phyloP scores from a whole-genome alignment of 2,329 filamentous ascomycete genomes.

The Phoma sp. region DNA sequence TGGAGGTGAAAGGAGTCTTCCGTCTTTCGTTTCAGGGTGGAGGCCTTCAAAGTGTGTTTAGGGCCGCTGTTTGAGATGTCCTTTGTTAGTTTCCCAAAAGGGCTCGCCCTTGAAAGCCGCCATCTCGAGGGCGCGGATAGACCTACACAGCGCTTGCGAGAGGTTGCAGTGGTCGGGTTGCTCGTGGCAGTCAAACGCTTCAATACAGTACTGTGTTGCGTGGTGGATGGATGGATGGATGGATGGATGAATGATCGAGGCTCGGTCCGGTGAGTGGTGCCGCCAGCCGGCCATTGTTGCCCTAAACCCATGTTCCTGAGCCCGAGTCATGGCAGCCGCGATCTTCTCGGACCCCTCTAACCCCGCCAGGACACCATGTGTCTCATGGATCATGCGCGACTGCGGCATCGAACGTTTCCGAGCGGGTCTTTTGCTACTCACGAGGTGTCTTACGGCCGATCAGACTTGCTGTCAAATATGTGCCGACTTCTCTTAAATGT shows the following conservation, averaged over 20 bases:
- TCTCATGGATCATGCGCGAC: constrained; percentile 15
- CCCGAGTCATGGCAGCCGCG: background rate
- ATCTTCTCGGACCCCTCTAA: constrained; percentile 7
- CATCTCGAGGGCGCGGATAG: constrained; percentile 37
- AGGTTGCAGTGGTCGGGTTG: constrained; percentile 17
- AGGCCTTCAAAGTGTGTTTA: constrained; percentile 18
- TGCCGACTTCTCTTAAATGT: constrained; percentile 14
- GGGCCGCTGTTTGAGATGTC: constrained; percentile 30
- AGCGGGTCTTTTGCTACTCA: constrained; percentile 9
- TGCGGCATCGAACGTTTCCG: constrained; percentile 21
- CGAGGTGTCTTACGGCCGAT: constrained; percentile 11
- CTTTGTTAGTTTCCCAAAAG: constrained; percentile 41
- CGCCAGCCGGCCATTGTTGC: background rate
- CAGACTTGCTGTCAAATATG: background rate
- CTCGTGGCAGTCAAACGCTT: no score
- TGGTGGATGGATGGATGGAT: constrained; percentile 8
- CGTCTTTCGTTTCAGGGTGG: constrained; percentile 10
- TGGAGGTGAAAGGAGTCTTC: constrained; percentile 1
- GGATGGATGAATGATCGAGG: constrained; percentile 6
- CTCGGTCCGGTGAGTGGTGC: constrained; percentile 6
- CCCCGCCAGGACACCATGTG: constrained; percentile 13
- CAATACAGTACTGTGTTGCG: background rate
- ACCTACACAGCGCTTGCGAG: constrained; percentile 40
- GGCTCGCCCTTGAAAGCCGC: constrained; percentile 36
- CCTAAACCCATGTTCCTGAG: constrained; percentile 13